These are phyloP conservation scores for Hypoxylon fuscum DNA, from an alignment of 495 filamentous ascomycete genomes.

Conservation along the genomic window DNA sequence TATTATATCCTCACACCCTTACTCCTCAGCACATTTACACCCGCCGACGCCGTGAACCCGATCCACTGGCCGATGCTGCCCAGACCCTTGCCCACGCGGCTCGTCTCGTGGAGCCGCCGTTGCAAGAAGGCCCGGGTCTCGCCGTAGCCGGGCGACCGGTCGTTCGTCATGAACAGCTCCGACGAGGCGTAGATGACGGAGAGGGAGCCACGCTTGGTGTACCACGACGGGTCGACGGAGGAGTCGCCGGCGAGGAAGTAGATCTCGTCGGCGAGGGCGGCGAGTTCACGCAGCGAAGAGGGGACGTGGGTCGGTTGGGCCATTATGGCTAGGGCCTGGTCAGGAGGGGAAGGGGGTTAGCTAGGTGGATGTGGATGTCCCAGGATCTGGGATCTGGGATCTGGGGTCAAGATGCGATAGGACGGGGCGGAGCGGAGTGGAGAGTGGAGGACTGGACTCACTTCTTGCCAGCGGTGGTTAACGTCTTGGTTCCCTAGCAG, in stretches of 20 bases:
- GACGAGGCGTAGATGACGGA: constrained; percentile 83
- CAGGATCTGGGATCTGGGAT: too few species aligned
- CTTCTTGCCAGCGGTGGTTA: constrained; percentile 84
- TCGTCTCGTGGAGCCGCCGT: constrained; percentile 75
- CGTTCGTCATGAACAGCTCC: constrained; percentile 94
- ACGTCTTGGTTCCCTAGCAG: constrained; percentile 76
- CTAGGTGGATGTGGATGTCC: too few species aligned
- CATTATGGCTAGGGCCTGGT: constrained; percentile 87
- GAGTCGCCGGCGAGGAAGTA: constrained; percentile 82
- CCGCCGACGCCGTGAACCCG: constrained; percentile 75
- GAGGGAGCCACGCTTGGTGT: constrained; percentile 83
- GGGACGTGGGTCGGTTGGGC: constrained; percentile 80
- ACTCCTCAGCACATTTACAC: constrained; percentile 69
- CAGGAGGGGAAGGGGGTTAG: constrained; percentile 1
- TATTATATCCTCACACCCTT: constrained; percentile 70
- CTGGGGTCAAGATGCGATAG: background rate
- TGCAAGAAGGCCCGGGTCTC: constrained; percentile 84
- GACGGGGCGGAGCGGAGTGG: constrained; percentile 2
- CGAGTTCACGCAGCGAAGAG: constrained; percentile 79
- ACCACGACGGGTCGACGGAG: constrained; percentile 86
- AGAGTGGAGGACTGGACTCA: constrained; percentile 47
- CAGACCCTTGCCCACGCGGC: constrained; percentile 65
- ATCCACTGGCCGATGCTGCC: constrained; percentile 73
- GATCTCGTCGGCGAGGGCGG: constrained; percentile 85
- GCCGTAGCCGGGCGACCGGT: constrained; percentile 68